Conservation (phyloP, 306 rosid genomes). For the Casuarina cunninghamiana region DNA sequence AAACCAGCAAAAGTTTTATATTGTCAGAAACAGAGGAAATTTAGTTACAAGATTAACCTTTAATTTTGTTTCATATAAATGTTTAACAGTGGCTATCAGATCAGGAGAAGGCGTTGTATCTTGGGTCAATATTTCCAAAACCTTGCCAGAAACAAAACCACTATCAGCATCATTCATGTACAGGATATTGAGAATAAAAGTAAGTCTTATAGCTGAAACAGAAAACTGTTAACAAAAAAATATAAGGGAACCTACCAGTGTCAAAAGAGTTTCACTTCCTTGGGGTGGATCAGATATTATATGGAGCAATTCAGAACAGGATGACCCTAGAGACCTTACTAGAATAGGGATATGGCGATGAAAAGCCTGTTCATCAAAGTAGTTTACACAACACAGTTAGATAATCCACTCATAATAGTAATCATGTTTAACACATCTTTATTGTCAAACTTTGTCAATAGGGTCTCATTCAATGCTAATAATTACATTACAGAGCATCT, state of each 20-base stretch:
- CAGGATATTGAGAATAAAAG: conserved; percentile 14
- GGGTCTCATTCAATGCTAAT: not conserved
- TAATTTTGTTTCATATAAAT: conserved; percentile 86
- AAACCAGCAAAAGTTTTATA: conserved; percentile 14
- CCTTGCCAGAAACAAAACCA: conserved; percentile 56
- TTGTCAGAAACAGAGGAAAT: conserved; percentile 22
- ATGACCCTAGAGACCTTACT: conserved; percentile 83
- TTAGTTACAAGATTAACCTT: conserved; percentile 49
- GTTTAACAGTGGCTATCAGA: conserved; percentile 83
- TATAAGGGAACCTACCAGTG: conserved; percentile 56
- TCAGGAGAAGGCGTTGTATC: conserved; percentile 75
- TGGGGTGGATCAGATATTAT: conserved; percentile 96
- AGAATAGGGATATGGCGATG: conserved; percentile 92
- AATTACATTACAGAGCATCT: not conserved
- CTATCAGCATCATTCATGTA: conserved; percentile 6
- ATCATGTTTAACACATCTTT: not conserved
- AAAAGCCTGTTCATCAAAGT: conserved; percentile 68
- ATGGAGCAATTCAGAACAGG: conserved; percentile 73
- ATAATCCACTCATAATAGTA: conserved; percentile 6
- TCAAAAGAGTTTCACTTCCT: conserved; percentile 95
- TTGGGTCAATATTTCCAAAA: conserved; percentile 86
- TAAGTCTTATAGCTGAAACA: conserved; percentile 8
- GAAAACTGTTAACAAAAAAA: conserved; percentile 18
- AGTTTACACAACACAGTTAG: conserved; percentile 15
- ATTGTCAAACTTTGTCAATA: not conserved